Percentiles rank a stretch among this genome's conserved stretches.
Conservation (phyloP, 495 filamentous ascomycete species). For the Bryoglossum gracile region DNA sequence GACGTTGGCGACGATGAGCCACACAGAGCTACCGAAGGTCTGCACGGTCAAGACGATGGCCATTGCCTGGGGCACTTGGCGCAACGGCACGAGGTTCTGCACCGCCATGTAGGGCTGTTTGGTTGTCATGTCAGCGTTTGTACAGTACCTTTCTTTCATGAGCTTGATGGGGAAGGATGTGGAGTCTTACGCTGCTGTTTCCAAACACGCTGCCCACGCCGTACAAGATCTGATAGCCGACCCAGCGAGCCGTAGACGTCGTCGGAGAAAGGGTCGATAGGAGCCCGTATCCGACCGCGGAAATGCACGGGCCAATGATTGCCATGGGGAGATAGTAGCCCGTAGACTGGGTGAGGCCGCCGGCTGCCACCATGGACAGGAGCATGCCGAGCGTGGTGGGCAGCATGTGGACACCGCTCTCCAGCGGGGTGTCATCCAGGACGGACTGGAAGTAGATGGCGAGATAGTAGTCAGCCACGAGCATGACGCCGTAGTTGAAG, state of each 20-base stretch:
- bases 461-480: slow-evolving; percentile 30
- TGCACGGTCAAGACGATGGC: too few relatives aligned
- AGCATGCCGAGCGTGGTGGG: slow-evolving; percentile 41
- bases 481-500: slow-evolving; percentile 77
- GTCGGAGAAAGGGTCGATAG: slow-evolving; percentile 20
- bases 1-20: too few relatives aligned
- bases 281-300: slow-evolving; percentile 25
- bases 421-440: slow-evolving; percentile 39
- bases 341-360: background rate
- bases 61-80: too few relatives aligned
- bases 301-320: background rate
- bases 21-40: too few relatives aligned
- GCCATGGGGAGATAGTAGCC: background rate
- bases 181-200: too few relatives aligned
- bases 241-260: background rate
- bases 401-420: slow-evolving; percentile 64
- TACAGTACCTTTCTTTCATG: too few relatives aligned
- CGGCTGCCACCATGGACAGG: background rate
- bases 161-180: too few relatives aligned
- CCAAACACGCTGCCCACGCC: too few relatives aligned
- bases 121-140: too few relatives aligned
- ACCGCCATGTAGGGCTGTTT: too few relatives aligned
- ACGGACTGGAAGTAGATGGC: slow-evolving; percentile 14
- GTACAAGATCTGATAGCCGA: slow-evolving; percentile 4
- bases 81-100: too few relatives aligned